Base-by-base conservation (phyloP, 495 filamentous ascomycete genomes). In the Penicillium nucicola region DNA sequence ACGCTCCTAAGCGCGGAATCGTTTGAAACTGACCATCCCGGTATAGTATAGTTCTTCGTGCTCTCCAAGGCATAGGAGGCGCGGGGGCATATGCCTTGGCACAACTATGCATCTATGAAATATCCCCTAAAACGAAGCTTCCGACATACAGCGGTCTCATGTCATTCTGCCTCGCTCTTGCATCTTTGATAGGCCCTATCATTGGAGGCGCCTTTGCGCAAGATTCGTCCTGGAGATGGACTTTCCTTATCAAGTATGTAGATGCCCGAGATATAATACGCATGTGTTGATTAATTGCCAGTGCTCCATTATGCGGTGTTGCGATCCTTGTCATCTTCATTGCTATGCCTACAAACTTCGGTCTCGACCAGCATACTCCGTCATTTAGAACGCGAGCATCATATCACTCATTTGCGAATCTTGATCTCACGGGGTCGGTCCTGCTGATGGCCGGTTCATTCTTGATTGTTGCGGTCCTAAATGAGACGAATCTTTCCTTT, bases 191-290 rank as follows among this genome's bases (percentile, higher is more conserved):
- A 9, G 72, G 72, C 1, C 85, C 85, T 1, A 62, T 88, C 4
- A 60, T 87, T 4, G 85, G 85, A 15, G 85, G 85, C 5, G 74
- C 72, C 1, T 80, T 89, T 38, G 74, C 82, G 0, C 70, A 78
- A 28, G 57, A 68, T 10, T 69, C 73, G 5, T 61, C 62, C 3
- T 88, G 85, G 85, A 62, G 78, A 39, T 84, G 81, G 71, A 76
- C 81, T 28, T 87, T 86, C 53, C 77, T 78, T 63, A 75, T 87
- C 59, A 88, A 88, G 69, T 74, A 56, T 35, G 68, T 56, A 11
- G 13, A 12, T 39, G 15, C 22, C 22, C 4, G 14, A 11, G 1
- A 7, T 11, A 11, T 17, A 4, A 5, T 23, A n/a, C 18, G 14
- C 3, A n/a, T 13, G 22, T 43, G 18, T 49, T 56, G 12, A 46